Conservation (phyloP, 2,329 filamentous ascomycete genomes). For the Sphaerulina populicola region DNA sequence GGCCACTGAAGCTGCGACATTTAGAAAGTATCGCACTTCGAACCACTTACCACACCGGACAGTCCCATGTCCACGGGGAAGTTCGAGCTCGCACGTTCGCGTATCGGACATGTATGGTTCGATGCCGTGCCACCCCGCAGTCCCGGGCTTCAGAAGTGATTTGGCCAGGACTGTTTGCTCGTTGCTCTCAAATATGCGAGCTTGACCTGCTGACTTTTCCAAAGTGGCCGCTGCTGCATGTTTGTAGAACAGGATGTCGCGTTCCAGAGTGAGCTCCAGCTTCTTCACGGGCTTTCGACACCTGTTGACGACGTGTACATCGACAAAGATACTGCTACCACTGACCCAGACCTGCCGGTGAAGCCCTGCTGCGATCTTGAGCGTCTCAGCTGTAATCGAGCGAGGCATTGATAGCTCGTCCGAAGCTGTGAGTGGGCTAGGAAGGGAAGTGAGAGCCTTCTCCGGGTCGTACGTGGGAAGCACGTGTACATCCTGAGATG, state of each 20-base stretch:
- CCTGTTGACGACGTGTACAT: slow-evolving; percentile 46
- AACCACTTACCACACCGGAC: slow-evolving; percentile 49
- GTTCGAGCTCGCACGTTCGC: slow-evolving; percentile 43
- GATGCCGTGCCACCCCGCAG: slow-evolving; percentile 42
- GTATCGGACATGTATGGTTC: slow-evolving; percentile 40
- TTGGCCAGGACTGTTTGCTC: slow-evolving; percentile 43
- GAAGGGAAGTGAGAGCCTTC: slow-evolving; percentile 47
- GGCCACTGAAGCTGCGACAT: slow-evolving; percentile 40
- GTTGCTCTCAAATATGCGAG: slow-evolving; percentile 47
- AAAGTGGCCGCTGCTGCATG: slow-evolving; percentile 42
- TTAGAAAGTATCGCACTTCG: slow-evolving; percentile 49
- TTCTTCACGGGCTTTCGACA: slow-evolving; percentile 44
- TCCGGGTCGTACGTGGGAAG: slow-evolving; percentile 50
- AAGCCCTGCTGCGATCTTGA: slow-evolving; percentile 46
- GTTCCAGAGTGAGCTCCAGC: slow-evolving; percentile 46
- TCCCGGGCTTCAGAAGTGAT: slow-evolving; percentile 37
- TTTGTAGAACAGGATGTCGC: slow-evolving; percentile 45
- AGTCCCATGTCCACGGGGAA: slow-evolving; percentile 45
- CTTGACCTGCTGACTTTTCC: slow-evolving; percentile 44
- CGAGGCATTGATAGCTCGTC: slow-evolving; percentile 41
- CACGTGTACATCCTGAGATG: slow-evolving; percentile 44
- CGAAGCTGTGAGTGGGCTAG: slow-evolving; percentile 44
- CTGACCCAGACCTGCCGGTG: slow-evolving; percentile 54
- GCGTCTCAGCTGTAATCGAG: slow-evolving; percentile 36
- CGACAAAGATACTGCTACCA: slow-evolving; percentile 48